phyloP scores from a whole-genome alignment of 176 grass and related monocot genomes.

The Hyparrhenia diplandra region DNA sequence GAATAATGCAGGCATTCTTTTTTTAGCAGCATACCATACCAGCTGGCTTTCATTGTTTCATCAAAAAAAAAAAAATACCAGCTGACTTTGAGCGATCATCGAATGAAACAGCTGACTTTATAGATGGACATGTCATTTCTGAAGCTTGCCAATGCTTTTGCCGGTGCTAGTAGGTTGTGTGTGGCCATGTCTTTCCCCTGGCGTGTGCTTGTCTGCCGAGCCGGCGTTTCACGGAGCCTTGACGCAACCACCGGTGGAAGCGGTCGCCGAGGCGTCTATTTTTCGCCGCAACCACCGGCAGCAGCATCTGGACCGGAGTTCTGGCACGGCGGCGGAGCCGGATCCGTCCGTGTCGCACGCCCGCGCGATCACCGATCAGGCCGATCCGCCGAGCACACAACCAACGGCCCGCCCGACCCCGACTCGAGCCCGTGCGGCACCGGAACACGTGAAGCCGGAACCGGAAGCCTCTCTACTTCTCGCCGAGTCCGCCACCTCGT shows the following conservation, averaged over 20 bases:
- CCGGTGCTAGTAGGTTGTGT: no score
- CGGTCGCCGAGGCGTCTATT: not conserved
- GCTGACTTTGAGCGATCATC: no score
- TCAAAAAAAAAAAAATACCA: no score
- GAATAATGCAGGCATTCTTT: slow-evolving; percentile 25
- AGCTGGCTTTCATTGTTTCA: no score
- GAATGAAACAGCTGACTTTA: no score
- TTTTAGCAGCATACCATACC: no score
- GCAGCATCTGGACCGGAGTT: not conserved
- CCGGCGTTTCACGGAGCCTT: not conserved
- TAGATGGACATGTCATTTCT: no score
- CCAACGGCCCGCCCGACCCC: not conserved
- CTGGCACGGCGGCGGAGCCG: not conserved
- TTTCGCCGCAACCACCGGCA: not conserved
- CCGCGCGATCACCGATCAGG: not conserved
- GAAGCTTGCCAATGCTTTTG: no score
- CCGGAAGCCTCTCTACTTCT: not conserved
- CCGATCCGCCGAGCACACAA: no score
- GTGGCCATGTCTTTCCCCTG: not conserved
- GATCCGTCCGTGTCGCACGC: no score
- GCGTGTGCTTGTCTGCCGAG: not conserved
- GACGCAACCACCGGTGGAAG: slow-evolving; percentile 4
- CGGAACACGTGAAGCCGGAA: not conserved
- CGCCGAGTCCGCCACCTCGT: not conserved
- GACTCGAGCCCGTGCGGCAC: not conserved